phyloP scores from a whole-genome alignment of 2,329 filamentous ascomycete genomes.

The Pestalotiopsis sp. region DNA sequence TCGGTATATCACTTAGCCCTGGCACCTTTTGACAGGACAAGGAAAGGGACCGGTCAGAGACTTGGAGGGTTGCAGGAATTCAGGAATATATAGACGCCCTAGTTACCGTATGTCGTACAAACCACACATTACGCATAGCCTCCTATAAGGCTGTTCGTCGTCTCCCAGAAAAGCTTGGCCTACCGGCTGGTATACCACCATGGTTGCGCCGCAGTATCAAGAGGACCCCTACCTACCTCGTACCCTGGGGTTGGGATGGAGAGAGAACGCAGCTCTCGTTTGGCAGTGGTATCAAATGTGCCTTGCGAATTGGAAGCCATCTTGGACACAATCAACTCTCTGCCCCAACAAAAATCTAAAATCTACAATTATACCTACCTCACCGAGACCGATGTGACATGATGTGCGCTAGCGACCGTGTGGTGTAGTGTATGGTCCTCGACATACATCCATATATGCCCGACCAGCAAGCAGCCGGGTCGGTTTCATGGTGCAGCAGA shows the following conservation, averaged over 20 bases:
- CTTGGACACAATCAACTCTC: not conserved
- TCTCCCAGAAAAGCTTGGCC: not conserved
- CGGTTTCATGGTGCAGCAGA: too few species aligned
- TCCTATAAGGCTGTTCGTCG: not conserved
- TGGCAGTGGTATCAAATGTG: not conserved
- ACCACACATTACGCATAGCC: not conserved
- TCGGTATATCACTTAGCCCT: not conserved
- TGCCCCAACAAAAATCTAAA: too few species aligned
- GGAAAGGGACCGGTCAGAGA: not conserved
- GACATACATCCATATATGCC: too few species aligned
- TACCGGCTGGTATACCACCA: too few species aligned
- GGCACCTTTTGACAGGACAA: not conserved
- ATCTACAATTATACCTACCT: not conserved
- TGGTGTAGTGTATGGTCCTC: not conserved
- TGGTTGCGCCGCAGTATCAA: too few species aligned
- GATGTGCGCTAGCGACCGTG: not conserved
- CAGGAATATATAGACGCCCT: not conserved
- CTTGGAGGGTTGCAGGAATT: not conserved
- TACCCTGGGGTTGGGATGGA: too few species aligned
- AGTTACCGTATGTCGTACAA: not conserved
- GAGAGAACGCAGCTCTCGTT: too few species aligned
- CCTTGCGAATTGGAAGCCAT: not conserved
- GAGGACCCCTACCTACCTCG: too few species aligned
- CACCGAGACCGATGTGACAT: not conserved
- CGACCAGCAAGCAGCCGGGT: not conserved